Percentiles rank a stretch among this genome's conserved stretches.
Conservation (phyloP, 805 yeast genomes). For the Cyberlindnera mycetangii region DNA sequence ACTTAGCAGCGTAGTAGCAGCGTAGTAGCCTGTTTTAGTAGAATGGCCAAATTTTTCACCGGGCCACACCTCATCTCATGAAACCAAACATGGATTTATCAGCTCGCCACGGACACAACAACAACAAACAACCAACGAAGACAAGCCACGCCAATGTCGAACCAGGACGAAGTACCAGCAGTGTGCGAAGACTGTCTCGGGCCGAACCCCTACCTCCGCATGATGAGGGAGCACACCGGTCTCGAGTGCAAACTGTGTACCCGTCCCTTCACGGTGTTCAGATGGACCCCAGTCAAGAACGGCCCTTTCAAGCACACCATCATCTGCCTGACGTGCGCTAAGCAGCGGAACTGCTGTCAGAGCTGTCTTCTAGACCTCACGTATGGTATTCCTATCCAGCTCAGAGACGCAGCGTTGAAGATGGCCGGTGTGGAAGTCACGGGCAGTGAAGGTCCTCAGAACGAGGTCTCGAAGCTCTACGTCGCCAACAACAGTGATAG, state of each 20-base stretch:
- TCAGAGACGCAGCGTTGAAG: constrained; percentile 77
- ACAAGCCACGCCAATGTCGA: constrained; percentile 3
- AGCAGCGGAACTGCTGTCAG: constrained; percentile 82
- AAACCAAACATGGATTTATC: not conserved
- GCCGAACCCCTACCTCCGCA: constrained; percentile 55
- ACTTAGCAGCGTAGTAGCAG: too few relatives aligned
- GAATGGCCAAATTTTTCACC: not conserved
- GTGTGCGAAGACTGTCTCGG: constrained; percentile 79
- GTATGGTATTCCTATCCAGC: constrained; percentile 73
- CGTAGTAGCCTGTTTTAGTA: too few relatives aligned
- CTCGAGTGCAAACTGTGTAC: constrained; percentile 86
- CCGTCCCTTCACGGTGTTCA: constrained; percentile 75
- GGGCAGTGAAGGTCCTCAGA: constrained; percentile 38
- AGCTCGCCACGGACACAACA: not conserved
- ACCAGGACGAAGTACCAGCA: constrained; percentile 42
- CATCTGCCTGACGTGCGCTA: constrained; percentile 78
- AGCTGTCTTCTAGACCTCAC: constrained; percentile 79
- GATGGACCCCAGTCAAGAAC: constrained; percentile 58
- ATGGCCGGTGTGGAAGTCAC: constrained; percentile 51
- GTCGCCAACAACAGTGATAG: constrained; percentile 48
- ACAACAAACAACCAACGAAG: not conserved
- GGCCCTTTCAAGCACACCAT: constrained; percentile 56
- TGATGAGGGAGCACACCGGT: constrained; percentile 69
- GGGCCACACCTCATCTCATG: constrained; percentile 2
- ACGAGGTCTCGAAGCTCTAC: constrained; percentile 53